Base-by-base conservation (phyloP, 805 yeast genomes). In the Teunomyces aglyptinius region DNA sequence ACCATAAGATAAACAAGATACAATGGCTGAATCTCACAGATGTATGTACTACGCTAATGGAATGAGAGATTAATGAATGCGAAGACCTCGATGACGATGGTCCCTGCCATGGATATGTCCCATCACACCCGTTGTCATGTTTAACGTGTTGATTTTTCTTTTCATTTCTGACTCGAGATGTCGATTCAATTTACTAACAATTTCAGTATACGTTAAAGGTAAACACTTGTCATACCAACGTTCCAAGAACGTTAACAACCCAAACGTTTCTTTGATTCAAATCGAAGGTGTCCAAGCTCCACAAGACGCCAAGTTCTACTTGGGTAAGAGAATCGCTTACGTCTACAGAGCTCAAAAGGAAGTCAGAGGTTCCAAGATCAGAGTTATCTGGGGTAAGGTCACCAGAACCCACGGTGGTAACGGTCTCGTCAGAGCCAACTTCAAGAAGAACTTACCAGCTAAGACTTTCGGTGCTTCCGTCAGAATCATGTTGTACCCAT, bases 151-250 rank as follows among this genome's bases (percentile, higher is more conserved):
- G 2, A 28, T 10, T 6, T 7, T 28, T n/a, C 5, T 6, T 28
- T n/a, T 18, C 24, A 20, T 20, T 20, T 20, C 24, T 20, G 7
- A 6, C 24, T 20, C 24, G 24, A 20, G 24, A 20, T 27, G 15
- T 8, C 19, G 29, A 28, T 33, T 16, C n/a, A 20, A 19, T 36
- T 36, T 67, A 70, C 75, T 68, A 68, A 69, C 75, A 56, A 40
- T 22, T 56, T 55, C 73, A 88, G 95, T 94, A 82, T 94, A 94
- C 97, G 98, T 94, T 80, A 94, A 92, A 86, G 99, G 98, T 81
- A 94, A 92, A 86, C 99, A 94, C 87, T 76, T 94, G 73, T 91
- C 97, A 68, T 94, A 92, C 96, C 98, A 94, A 85, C 95, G 99
- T 83, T 90, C 97, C 67, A 94, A 94, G 90, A 84, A 84, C 77